These are phyloP conservation scores for Neurospora tetrasperma DNA, from an alignment of 495 filamentous ascomycete species.

Conservation along the genomic window DNA sequence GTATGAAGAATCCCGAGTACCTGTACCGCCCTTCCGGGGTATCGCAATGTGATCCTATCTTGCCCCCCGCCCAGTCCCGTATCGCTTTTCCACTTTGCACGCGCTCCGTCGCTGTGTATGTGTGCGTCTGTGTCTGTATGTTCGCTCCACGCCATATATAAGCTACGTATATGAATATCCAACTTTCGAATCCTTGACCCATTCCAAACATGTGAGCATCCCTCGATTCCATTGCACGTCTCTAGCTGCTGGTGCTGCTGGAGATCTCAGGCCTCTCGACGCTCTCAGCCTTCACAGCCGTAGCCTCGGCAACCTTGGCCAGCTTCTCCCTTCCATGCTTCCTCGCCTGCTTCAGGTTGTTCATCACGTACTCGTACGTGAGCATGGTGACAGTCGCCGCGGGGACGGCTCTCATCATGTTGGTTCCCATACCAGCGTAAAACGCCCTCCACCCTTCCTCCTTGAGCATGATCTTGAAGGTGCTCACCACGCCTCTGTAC, in stretches of 20 bases:
- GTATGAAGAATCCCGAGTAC: not conserved
- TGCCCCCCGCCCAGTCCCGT: not conserved
- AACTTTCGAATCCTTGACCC: not conserved
- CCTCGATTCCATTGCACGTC: not conserved
- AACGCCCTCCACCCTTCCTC: conserved; percentile 97
- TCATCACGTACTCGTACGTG: conserved; percentile 85
- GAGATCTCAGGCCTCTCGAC: not conserved
- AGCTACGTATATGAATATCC: not conserved
- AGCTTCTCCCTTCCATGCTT: conserved; percentile 24
- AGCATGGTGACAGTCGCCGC: conserved; percentile 95
- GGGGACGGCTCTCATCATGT: conserved; percentile 90
- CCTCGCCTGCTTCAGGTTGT: conserved; percentile 31
- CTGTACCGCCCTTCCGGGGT: not conserved
- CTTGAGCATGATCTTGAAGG: conserved; percentile 67
- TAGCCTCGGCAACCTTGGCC: conserved; percentile 1
- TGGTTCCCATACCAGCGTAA: conserved; percentile 95
- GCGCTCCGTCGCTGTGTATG: not conserved
- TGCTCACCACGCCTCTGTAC: conserved; percentile 74
- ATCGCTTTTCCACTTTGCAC: not conserved
- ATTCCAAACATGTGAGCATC: not conserved
- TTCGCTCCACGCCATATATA: not conserved
- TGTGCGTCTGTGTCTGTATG: not conserved
- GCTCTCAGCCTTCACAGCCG: not conserved
- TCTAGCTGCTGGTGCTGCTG: not conserved
- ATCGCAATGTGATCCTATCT: not conserved